Base-by-base conservation (phyloP, 2,329 filamentous ascomycete genomes). In the Diatrype stigma region DNA sequence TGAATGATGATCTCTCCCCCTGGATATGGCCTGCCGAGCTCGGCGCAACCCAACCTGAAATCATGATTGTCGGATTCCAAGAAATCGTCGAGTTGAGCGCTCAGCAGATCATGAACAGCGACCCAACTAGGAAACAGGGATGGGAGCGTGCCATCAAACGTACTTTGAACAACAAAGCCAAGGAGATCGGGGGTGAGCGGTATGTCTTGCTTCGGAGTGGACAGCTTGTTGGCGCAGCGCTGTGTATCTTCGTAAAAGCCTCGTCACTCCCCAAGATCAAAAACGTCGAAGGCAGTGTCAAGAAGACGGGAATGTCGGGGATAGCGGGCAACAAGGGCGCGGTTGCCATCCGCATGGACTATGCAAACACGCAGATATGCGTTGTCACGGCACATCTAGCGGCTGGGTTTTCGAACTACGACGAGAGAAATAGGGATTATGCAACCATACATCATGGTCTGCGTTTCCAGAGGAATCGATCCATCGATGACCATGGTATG, bases 311-410 rank as follows among this genome's bases (percentile, higher is more conserved):
- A 3, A 85, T 99, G 78, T 96, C 92, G 22, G 94, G 94, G 6
- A 96, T 99, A 79, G 93, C 92, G 26, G 94, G 94, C 21, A 99
- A 99, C 73, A 99, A 99, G 73, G 94, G 94, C 17, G 94, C 94
- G 1, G 95, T 96, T 46, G 94, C 92, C 2, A 96, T 99, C 61
- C 87, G 94, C 4, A 89, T 99, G 70, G 93, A 97, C 56, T 96
- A 90, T 63, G 92, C 90, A 26, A 95, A 89, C 64, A 97, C 93
- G 2, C 89, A 88, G 2, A 82, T 99, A 26, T 97, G 94, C 68
- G 93, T 99, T 56, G 90, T 99, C 23, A 99, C 94, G 21, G 94
- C 94, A 19, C 94, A 99, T 80, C 74, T 99, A 66, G 94, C 94
- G 28, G 94, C 94, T 51, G 94, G 94, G 0, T 97, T 97, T 69